These are phyloP conservation scores for Halophytophthora batemanensis DNA, from an alignment of 352 stramenopile genomes.

Conservation along the genomic window DNA sequence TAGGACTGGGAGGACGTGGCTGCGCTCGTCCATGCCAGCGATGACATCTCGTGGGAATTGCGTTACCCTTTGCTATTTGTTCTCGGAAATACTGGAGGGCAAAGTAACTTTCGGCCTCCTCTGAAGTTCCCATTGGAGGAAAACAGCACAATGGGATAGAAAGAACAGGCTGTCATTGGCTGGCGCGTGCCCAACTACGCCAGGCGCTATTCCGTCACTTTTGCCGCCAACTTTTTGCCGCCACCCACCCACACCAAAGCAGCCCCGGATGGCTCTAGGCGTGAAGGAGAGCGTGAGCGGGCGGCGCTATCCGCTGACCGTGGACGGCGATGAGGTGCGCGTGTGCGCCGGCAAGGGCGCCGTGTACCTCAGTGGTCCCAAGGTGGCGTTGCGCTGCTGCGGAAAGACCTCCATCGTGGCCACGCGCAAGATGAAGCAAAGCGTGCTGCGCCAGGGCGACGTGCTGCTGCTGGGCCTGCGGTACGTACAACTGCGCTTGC, in stretches of 20 bases:
- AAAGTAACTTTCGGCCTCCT: too few species aligned
- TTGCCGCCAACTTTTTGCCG: too few species aligned
- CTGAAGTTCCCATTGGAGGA: too few species aligned
- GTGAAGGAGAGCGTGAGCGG: slow-evolving; percentile 80
- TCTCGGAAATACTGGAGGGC: too few species aligned
- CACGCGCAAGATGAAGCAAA: slow-evolving; percentile 71
- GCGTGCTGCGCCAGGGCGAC: slow-evolving; percentile 69
- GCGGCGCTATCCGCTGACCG: slow-evolving; percentile 35
- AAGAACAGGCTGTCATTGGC: too few species aligned
- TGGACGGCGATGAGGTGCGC: slow-evolving; percentile 47
- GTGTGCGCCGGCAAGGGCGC: slow-evolving; percentile 68
- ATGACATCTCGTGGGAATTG: too few species aligned
- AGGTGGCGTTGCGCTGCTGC: slow-evolving; percentile 74
- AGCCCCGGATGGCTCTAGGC: slow-evolving; percentile 31
- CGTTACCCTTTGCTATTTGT: too few species aligned
- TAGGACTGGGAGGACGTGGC: too few species aligned
- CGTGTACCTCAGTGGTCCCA: slow-evolving; percentile 63
- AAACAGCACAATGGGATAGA: too few species aligned
- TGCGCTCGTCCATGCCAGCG: too few species aligned
- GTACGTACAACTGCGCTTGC: slow-evolving; percentile 15
- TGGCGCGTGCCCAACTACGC: too few species aligned
- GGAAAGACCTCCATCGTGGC: slow-evolving; percentile 73
- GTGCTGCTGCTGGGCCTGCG: slow-evolving; percentile 57
- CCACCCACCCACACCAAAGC: neutral
- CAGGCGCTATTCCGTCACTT: too few species aligned